phyloP scores from a whole-genome alignment of 2,329 filamentous ascomycete species.

The Ceratocystis lukuohia region DNA sequence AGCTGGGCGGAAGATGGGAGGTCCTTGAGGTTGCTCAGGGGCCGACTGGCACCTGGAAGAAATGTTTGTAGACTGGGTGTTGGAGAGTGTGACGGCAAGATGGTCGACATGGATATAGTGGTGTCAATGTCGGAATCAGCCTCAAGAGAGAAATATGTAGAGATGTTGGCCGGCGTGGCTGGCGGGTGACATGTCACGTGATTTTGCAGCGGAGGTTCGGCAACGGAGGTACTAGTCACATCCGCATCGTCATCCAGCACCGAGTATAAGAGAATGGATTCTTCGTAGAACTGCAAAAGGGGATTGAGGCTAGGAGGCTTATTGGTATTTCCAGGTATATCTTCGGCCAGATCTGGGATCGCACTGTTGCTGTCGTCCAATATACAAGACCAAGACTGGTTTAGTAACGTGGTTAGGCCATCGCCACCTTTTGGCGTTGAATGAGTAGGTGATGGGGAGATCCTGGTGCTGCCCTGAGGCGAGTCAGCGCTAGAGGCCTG shows the following conservation, averaged over 20 bases:
- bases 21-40: conserved; percentile 47
- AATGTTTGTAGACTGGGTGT: conserved; percentile 12
- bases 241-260: neutral
- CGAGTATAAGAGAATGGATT: conserved; percentile 6
- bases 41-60: conserved; percentile 14
- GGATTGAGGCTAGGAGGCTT: neutral
- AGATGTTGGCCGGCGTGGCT: neutral
- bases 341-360: neutral
- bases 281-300: conserved; percentile 7
- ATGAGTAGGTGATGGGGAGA: neutral
- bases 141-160: neutral
- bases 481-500: neutral
- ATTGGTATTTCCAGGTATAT: neutral
- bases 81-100: neutral
- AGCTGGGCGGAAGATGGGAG: conserved; percentile 54
- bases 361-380: neutral
- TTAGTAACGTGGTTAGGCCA: neutral
- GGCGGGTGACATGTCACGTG: neutral
- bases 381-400: conserved; percentile 3
- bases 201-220: neutral
- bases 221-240: neutral
- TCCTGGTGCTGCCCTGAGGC: neutral
- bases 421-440: neutral
- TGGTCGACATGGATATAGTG: neutral
- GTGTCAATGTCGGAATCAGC: neutral